Conservation (phyloP, 306 rosid genomes). For the Fragaria vesca region DNA sequence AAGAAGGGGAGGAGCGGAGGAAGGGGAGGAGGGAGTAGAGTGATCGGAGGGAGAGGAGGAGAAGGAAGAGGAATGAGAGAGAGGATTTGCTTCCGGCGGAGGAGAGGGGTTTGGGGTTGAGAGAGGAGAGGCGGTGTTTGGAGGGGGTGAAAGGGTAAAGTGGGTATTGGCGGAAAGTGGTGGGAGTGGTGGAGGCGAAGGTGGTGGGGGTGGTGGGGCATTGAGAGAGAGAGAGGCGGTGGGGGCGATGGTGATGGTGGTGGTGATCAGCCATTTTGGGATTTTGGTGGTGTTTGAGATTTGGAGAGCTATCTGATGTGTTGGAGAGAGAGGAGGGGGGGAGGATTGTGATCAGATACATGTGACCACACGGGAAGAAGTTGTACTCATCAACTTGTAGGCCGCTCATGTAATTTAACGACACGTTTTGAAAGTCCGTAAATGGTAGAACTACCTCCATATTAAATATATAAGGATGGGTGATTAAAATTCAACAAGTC, state of each 20-base stretch:
- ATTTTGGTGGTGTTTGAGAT: background rate
- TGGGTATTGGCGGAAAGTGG: constrained; percentile 39
- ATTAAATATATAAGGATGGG: too few species aligned
- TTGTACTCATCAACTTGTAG: too few species aligned
- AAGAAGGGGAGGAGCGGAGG: constrained; percentile 78
- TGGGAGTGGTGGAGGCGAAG: constrained; percentile 29
- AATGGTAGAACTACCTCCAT: too few species aligned
- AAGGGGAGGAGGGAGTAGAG: constrained; percentile 72
- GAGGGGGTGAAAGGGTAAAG: constrained; percentile 54
- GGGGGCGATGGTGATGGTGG: constrained; percentile 28
- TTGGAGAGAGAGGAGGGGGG: too few species aligned
- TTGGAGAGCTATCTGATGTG: background rate
- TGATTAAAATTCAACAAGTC: background rate
- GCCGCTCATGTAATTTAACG: too few species aligned
- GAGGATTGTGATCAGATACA: too few species aligned
- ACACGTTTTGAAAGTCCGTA: too few species aligned
- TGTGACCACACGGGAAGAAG: too few species aligned
- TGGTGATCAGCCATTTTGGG: constrained; percentile 64
- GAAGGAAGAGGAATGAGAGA: constrained; percentile 55
- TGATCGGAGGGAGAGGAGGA: constrained; percentile 71
- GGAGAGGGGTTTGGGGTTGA: constrained; percentile 41
- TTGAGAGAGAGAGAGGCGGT: constrained; percentile 31
- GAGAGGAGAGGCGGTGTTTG: constrained; percentile 49
- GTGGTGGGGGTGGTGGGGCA: constrained; percentile 32
- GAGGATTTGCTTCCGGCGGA: constrained; percentile 40